A percentile compares a stretch with the other conserved stretches of the same genome.
Conservation (phyloP, 1,284 basidiomycete genomes). For the Pterula multifida region DNA sequence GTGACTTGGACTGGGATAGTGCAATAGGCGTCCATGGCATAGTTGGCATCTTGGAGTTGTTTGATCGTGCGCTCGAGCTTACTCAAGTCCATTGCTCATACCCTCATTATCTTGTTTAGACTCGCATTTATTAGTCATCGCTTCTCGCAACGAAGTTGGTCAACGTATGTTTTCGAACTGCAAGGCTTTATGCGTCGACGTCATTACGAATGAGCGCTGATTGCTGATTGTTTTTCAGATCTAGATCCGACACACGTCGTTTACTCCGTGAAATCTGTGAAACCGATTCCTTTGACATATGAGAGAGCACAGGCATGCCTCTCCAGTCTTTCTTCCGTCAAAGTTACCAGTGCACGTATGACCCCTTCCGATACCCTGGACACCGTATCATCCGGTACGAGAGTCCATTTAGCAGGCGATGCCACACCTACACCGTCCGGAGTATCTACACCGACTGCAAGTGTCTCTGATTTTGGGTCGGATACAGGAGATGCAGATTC, state of each 20-base stretch:
- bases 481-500: slow-evolving; percentile 44
- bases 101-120: slow-evolving; percentile 34
- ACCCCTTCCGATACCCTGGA: slow-evolving; percentile 19
- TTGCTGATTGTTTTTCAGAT: slow-evolving; percentile 27
- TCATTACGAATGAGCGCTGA: slow-evolving; percentile 3
- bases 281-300: slow-evolving; percentile 53
- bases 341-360: slow-evolving; percentile 32
- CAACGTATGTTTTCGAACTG: slow-evolving; percentile 30
- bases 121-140: slow-evolving; percentile 61
- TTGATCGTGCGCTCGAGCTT: slow-evolving; percentile 50
- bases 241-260: slow-evolving; percentile 47
- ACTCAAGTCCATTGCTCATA: neutral
- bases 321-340: slow-evolving; percentile 22
- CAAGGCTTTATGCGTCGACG: too few relatives aligned
- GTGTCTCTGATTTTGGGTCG: slow-evolving; percentile 21
- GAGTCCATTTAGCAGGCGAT: slow-evolving; percentile 29
- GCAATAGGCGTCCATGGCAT: slow-evolving; percentile 58
- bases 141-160: slow-evolving; percentile 45
- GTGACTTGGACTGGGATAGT: slow-evolving; percentile 36
- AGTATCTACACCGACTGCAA: slow-evolving; percentile 23
- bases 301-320: slow-evolving; percentile 20
- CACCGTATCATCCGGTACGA: slow-evolving; percentile 15
- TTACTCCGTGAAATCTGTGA: slow-evolving; percentile 53
- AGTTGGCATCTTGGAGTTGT: slow-evolving; percentile 57
- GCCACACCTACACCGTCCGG: slow-evolving; percentile 24